Conservation (phyloP, 1,284 basidiomycete genomes). For the Leccinum griseonigrum region DNA sequence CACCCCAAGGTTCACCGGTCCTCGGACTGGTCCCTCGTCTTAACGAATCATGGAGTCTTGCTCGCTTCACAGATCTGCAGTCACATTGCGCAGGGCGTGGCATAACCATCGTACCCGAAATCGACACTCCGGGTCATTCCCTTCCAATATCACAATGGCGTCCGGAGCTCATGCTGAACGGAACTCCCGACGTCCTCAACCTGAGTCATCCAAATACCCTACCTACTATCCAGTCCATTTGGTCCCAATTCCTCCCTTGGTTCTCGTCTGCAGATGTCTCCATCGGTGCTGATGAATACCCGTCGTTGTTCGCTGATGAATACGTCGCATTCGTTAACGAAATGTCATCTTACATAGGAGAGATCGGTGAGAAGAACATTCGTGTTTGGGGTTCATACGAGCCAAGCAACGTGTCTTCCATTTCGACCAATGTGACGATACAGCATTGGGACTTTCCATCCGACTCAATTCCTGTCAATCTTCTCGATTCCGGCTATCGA, state of each 20-base stretch:
- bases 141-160: slow-evolving; percentile 39
- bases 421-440: slow-evolving; percentile 37
- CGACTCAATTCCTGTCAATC: slow-evolving; percentile 33
- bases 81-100: slow-evolving; percentile 33
- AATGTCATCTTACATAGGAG: slow-evolving; percentile 34
- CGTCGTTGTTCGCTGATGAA: slow-evolving; percentile 31
- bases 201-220: slow-evolving; percentile 37
- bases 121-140: slow-evolving; percentile 39
- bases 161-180: slow-evolving; percentile 33
- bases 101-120: slow-evolving; percentile 36
- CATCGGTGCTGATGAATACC: slow-evolving; percentile 42
- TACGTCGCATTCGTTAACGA: slow-evolving; percentile 39
- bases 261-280: slow-evolving; percentile 37
- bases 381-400: slow-evolving; percentile 38
- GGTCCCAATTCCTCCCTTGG: slow-evolving; percentile 40
- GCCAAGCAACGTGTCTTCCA: slow-evolving; percentile 27
- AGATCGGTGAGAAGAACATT: slow-evolving; percentile 30
- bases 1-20: slow-evolving; percentile 28
- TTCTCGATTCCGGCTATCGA: slow-evolving; percentile 34
- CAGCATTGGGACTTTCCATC: slow-evolving; percentile 40
- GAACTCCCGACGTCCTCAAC: slow-evolving; percentile 34
- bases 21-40: slow-evolving; percentile 27
- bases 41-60: slow-evolving; percentile 36
- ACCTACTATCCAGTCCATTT: slow-evolving; percentile 36
- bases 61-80: slow-evolving; percentile 31